Percentiles rank a stretch among this genome's conserved stretches.
phyloP scores from a whole-genome alignment of 192 early-diverging fungal genomes.

The Umbelopsis isabellina region DNA sequence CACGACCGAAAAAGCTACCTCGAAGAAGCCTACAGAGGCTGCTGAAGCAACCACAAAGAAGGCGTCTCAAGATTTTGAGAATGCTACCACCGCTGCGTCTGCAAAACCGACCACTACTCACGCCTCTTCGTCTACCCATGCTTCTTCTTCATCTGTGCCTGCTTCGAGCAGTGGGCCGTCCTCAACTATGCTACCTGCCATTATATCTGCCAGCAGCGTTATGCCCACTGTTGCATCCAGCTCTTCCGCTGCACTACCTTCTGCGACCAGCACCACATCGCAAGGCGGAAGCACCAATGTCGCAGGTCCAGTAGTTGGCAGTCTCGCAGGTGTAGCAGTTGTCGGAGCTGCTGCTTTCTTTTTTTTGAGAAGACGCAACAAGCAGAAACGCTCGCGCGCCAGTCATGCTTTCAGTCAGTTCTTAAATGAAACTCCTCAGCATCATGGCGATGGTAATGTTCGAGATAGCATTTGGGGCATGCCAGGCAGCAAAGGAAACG shows the following conservation, averaged over 20 bases:
- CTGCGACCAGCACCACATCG: neutral
- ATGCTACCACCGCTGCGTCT: neutral
- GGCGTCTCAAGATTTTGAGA: neutral
- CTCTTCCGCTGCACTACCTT: neutral
- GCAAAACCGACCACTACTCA: neutral
- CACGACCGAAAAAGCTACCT: neutral
- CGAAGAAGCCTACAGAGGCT: neutral
- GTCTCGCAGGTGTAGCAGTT: slow-evolving; percentile 19
- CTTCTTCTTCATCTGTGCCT: neutral
- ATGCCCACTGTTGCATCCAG: neutral
- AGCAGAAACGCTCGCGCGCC: neutral
- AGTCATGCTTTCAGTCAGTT: slow-evolving; percentile 16
- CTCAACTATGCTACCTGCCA: neutral
- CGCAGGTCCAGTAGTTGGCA: slow-evolving; percentile 19
- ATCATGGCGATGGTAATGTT: slow-evolving; percentile 6
- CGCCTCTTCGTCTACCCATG: neutral
- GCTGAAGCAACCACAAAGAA: neutral
- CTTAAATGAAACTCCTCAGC: slow-evolving; percentile 1
- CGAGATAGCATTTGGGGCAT: slow-evolving; percentile 17
- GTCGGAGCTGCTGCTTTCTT: slow-evolving; percentile 24
- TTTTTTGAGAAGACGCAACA: slow-evolving; percentile 5
- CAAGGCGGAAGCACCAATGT: neutral
- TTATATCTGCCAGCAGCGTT: neutral
- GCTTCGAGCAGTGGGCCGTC: neutral
- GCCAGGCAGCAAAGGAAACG: neutral